Conservation (phyloP, 768 basidiomycete genomes). For the Macrocybe gigantea region DNA sequence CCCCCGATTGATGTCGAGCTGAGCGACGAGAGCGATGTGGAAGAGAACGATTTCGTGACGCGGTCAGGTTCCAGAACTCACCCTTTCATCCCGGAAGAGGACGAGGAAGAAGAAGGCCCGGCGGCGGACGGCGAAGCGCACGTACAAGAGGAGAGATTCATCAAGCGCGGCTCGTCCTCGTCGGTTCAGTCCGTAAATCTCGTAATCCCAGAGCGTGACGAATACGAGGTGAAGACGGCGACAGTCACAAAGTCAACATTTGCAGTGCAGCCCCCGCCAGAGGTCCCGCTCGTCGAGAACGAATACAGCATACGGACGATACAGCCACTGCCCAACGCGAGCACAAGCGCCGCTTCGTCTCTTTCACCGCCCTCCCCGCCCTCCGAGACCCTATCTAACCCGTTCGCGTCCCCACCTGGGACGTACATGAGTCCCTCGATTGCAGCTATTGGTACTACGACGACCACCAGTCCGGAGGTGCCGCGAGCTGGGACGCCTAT, state of each 20-base stretch:
- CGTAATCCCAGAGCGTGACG: slow-evolving; percentile 21
- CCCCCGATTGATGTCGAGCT: slow-evolving; percentile 73
- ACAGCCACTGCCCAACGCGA: slow-evolving; percentile 1
- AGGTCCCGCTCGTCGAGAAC: no score
- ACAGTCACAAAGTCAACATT: slow-evolving; percentile 29
- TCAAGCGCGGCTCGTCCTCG: neutral
- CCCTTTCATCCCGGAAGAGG: slow-evolving; percentile 65
- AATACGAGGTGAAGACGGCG: slow-evolving; percentile 27
- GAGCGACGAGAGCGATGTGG: slow-evolving; percentile 77
- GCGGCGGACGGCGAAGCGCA: slow-evolving; percentile 12
- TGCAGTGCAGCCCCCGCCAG: slow-evolving; percentile 14
- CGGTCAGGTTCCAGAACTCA: slow-evolving; percentile 39
- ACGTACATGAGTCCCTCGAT: no score
- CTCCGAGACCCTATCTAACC: slow-evolving; percentile 9
- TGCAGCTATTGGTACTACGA: no score
- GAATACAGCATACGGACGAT: neutral
- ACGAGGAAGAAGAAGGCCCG: slow-evolving; percentile 43
- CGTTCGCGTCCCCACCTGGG: slow-evolving; percentile 20
- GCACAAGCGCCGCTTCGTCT: slow-evolving; percentile 19
- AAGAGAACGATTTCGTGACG: slow-evolving; percentile 40
- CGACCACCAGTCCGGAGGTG: no score
- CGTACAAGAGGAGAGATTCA: no score
- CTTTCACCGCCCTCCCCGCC: slow-evolving; percentile 6
- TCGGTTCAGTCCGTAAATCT: slow-evolving; percentile 12
- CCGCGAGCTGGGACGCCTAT: slow-evolving; percentile 9